A percentile compares a stretch with the other conserved stretches of the same genome.
Conservation (phyloP, 352 stramenopile species). For the Phytophthora cactorum region DNA sequence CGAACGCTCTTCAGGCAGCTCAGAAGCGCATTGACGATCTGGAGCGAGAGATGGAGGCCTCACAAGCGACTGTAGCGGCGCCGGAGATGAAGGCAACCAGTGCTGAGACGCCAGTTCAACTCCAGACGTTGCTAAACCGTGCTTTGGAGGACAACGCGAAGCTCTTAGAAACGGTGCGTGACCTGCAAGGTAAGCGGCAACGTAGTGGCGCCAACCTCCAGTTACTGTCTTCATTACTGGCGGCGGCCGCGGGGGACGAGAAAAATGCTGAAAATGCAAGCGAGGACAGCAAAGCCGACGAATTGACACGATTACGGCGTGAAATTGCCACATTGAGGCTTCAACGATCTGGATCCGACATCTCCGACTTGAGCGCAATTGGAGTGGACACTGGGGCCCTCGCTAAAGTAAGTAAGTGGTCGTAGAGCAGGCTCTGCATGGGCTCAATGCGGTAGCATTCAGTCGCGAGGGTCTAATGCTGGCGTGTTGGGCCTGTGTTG, state of each 20-base stretch:
- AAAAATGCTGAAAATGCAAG: conserved; percentile 15
- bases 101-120: conserved; percentile 27
- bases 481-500: conserved; percentile 37
- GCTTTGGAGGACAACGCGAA: conserved; percentile 66
- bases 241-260: conserved; percentile 18
- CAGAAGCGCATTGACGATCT: conserved; percentile 53
- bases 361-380: conserved; percentile 12
- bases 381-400: conserved; percentile 41
- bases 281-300: conserved; percentile 39
- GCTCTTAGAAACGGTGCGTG: conserved; percentile 64
- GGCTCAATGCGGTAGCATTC: conserved; percentile 40
- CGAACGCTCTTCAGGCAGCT: conserved; percentile 34
- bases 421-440: conserved; percentile 32
- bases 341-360: conserved; percentile 28
- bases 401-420: conserved; percentile 48
- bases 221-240: conserved; percentile 39
- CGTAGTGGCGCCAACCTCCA: conserved; percentile 43
- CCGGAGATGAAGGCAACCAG: conserved; percentile 2
- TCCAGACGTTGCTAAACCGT: conserved; percentile 57
- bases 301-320: conserved; percentile 49
- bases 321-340: conserved; percentile 45
- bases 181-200: conserved; percentile 66
- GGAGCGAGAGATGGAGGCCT: conserved; percentile 38
- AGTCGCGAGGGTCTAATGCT: conserved; percentile 34
- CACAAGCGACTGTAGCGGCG: conserved; percentile 1